Conservation (phyloP, 192 early-diverging fungal genomes). For the Coemansia sp. region DNA sequence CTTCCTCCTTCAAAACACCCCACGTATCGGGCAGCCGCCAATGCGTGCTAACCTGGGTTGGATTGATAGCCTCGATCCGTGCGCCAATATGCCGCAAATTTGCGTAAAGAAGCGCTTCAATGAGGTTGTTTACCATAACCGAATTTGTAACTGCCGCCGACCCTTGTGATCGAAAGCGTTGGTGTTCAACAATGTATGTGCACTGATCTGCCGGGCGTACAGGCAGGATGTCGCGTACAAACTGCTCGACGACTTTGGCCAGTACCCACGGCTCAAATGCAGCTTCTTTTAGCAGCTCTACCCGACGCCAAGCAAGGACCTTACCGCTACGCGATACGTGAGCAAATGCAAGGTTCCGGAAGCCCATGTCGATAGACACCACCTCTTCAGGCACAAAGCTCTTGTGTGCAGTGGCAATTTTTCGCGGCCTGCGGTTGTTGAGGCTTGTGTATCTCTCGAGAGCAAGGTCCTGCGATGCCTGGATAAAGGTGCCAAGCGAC, state of each 20-base stretch:
- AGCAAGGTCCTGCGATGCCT: constrained; percentile 32
- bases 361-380: constrained; percentile 57
- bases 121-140: constrained; percentile 54
- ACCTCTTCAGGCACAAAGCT: constrained; percentile 37
- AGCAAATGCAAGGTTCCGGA: constrained; percentile 51
- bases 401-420: constrained; percentile 11
- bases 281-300: constrained; percentile 44
- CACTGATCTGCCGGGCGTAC: constrained; percentile 18
- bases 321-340: constrained; percentile 33
- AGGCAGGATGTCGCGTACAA: constrained; percentile 40
- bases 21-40: constrained; percentile 24
- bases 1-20: background rate
- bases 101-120: constrained; percentile 54
- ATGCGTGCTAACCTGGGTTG: constrained; percentile 36
- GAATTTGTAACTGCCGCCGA: constrained; percentile 53
- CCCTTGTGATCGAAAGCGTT: constrained; percentile 56
- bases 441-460: constrained; percentile 18
- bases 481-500: constrained; percentile 35
- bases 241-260: constrained; percentile 28
- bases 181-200: constrained; percentile 54
- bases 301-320: constrained; percentile 42
- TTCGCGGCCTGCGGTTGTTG: constrained; percentile 6
- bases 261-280: constrained; percentile 54
- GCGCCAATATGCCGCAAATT: constrained; percentile 37
- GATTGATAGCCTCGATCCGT: constrained; percentile 41